Conservation (phyloP, 2,329 filamentous ascomycete genomes). For the Cryphonectria parasitica region DNA sequence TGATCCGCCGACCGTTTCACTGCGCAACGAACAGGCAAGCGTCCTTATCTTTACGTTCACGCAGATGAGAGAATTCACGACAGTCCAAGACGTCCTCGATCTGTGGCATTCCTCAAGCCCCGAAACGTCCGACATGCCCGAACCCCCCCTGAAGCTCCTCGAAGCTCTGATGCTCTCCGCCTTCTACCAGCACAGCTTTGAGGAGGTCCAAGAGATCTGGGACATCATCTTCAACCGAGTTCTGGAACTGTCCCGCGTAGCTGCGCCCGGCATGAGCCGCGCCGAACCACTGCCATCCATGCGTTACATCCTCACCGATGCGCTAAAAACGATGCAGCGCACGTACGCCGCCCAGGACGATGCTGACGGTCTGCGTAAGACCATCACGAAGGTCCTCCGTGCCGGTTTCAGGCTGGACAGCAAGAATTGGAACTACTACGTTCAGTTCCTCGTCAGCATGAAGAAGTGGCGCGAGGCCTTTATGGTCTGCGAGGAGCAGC, state of each 20-base stretch:
- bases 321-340: slow-evolving; percentile 55
- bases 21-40: slow-evolving; percentile 44
- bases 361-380: slow-evolving; percentile 49
- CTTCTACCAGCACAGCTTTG: slow-evolving; percentile 58
- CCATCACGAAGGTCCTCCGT: slow-evolving; percentile 59
- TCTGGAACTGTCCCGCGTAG: slow-evolving; percentile 46
- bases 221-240: slow-evolving; percentile 59
- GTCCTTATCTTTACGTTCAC: slow-evolving; percentile 47
- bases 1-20: slow-evolving; percentile 33
- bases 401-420: slow-evolving; percentile 76
- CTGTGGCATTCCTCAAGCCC: slow-evolving; percentile 44
- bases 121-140: slow-evolving; percentile 15
- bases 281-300: slow-evolving; percentile 48
- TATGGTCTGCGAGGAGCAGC: slow-evolving; percentile 70
- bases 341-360: slow-evolving; percentile 47
- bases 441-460: slow-evolving; percentile 68
- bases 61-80: slow-evolving; percentile 42
- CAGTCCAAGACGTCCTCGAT: slow-evolving; percentile 49
- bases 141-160: slow-evolving; percentile 60
- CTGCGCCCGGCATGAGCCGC: slow-evolving; percentile 34
- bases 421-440: slow-evolving; percentile 79
- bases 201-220: slow-evolving; percentile 71
- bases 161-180: slow-evolving; percentile 71
- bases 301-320: slow-evolving; percentile 57
- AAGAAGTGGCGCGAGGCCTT: slow-evolving; percentile 70